Evolutionary conservation across 2,329 filamentous ascomycete genomes (phyloP).

Genomic region (Decorospora gaudefroyi): DNA sequence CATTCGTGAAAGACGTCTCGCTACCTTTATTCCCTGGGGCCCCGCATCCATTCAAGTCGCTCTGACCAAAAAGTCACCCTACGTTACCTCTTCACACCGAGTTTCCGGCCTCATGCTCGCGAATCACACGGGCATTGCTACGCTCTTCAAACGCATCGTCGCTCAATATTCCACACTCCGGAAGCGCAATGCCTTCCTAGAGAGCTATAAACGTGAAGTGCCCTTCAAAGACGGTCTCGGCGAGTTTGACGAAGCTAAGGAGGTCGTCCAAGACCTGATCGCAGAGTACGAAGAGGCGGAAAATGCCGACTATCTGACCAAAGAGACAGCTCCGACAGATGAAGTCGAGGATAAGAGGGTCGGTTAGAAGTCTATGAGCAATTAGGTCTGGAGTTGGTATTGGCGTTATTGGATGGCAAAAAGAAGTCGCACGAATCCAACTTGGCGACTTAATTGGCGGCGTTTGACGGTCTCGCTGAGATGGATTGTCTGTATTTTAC

Average conservation of each 20-base stretch:
- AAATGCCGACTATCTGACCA: constrained; percentile 83
- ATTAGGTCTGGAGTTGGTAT: constrained; percentile 1
- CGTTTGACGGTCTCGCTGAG: background rate
- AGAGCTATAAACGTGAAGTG: constrained; percentile 93
- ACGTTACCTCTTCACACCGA: constrained; percentile 89
- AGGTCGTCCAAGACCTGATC: constrained; percentile 89
- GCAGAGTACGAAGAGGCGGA: constrained; percentile 96
- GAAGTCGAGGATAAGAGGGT: constrained; percentile 42
- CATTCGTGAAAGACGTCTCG: constrained; percentile 89
- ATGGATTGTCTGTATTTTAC: background rate
- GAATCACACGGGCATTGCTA: constrained; percentile 96
- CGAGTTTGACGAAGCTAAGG: constrained; percentile 92
- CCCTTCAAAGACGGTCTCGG: constrained; percentile 89
- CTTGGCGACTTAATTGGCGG: constrained; percentile 1
- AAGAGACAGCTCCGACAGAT: constrained; percentile 57
- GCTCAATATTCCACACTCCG: constrained; percentile 91
- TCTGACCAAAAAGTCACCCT: constrained; percentile 93
- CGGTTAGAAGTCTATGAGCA: constrained; percentile 13
- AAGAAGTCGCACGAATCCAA: constrained; percentile 3
- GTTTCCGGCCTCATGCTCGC: constrained; percentile 97
- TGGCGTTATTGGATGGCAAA: constrained; percentile 7
- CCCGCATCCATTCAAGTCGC: constrained; percentile 97
- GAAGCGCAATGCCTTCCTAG: constrained; percentile 95
- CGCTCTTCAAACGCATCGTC: constrained; percentile 93
- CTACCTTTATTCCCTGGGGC: constrained; percentile 98